Conservation (phyloP, 1,139 yeast genomes). For the Dujonia santamariae region DNA sequence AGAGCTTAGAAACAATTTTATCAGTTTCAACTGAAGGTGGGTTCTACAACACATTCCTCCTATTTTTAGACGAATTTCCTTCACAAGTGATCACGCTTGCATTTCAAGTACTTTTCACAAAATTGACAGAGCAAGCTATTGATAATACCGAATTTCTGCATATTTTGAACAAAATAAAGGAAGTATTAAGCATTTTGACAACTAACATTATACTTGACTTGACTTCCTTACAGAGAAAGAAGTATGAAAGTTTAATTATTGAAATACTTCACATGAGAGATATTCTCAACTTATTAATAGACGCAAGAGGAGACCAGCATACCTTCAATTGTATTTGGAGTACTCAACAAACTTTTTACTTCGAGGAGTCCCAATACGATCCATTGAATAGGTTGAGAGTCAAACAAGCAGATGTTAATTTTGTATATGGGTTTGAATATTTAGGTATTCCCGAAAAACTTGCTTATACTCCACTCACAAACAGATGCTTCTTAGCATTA, state of each 20-base stretch:
- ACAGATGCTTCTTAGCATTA: slow-evolving; percentile 64
- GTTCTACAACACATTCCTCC: too few species aligned
- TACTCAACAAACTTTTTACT: slow-evolving; percentile 52
- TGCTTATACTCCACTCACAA: slow-evolving; percentile 75
- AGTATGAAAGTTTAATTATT: slow-evolving; percentile 57
- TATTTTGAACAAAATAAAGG: not conserved
- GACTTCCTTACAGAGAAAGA: slow-evolving; percentile 35
- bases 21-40: too few species aligned
- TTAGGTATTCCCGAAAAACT: slow-evolving; percentile 72
- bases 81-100: slow-evolving; percentile 59
- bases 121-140: too few species aligned
- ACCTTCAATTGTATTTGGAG: slow-evolving; percentile 36
- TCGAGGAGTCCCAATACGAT: slow-evolving; percentile 22
- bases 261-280: slow-evolving; percentile 66
- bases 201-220: slow-evolving; percentile 19
- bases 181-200: not conserved
- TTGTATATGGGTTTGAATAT: slow-evolving; percentile 78
- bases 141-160: not conserved
- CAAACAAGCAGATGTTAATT: slow-evolving; percentile 49
- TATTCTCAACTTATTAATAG: slow-evolving; percentile 26
- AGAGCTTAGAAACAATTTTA: slow-evolving; percentile 9
- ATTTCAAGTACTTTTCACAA: slow-evolving; percentile 54
- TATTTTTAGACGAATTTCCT: slow-evolving; percentile 34
- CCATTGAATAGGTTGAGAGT: slow-evolving; percentile 38
- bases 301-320: not conserved